phyloP scores from a whole-genome alignment of 1,284 basidiomycete genomes.

The Austroboletus rostrupii region DNA sequence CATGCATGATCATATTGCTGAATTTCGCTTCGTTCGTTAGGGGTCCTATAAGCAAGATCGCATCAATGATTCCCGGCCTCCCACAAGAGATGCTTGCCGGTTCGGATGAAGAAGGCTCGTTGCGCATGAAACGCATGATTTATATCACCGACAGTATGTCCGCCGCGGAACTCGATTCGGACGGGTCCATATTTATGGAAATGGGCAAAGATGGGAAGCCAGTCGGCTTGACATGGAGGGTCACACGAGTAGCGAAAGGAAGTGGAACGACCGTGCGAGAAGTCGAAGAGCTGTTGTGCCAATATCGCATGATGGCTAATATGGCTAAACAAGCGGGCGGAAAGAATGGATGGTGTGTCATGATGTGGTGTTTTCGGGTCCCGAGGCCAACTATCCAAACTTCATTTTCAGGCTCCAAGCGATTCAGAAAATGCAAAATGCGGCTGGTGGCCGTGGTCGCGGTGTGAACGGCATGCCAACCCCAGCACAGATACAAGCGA shows the following conservation, averaged over 20 bases:
- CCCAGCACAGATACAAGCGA: constrained; percentile 87
- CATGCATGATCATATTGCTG: background rate
- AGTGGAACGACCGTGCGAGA: constrained; percentile 96
- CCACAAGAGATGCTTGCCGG: constrained; percentile 87
- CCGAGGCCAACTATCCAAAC: background rate
- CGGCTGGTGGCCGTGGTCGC: constrained; percentile 79
- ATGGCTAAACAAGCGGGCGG: constrained; percentile 98
- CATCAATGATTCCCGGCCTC: constrained; percentile 97
- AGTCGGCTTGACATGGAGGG: constrained; percentile 78
- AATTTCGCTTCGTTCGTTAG: constrained; percentile 38
- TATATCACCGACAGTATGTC: constrained; percentile 99
- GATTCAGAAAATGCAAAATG: constrained; percentile 87
- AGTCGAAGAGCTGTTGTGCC: constrained; percentile 93
- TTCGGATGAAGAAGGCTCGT: constrained; percentile 86
- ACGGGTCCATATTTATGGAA: constrained; percentile 85
- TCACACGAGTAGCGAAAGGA: constrained; percentile 86
- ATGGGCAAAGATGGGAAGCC: constrained; percentile 82
- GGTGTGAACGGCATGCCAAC: constrained; percentile 85
- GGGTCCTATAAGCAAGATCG: constrained; percentile 97
- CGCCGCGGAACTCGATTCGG: constrained; percentile 89
- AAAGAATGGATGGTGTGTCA: constrained; percentile 81
- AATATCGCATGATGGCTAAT: constrained; percentile 95
- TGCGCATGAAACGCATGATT: constrained; percentile 96
- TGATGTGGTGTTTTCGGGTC: constrained; percentile 6
- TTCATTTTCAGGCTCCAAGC: constrained; percentile 61